Evolutionary conservation across 306 rosid genomes (phyloP).

Genomic region (Canavalia ensiformis): DNA sequence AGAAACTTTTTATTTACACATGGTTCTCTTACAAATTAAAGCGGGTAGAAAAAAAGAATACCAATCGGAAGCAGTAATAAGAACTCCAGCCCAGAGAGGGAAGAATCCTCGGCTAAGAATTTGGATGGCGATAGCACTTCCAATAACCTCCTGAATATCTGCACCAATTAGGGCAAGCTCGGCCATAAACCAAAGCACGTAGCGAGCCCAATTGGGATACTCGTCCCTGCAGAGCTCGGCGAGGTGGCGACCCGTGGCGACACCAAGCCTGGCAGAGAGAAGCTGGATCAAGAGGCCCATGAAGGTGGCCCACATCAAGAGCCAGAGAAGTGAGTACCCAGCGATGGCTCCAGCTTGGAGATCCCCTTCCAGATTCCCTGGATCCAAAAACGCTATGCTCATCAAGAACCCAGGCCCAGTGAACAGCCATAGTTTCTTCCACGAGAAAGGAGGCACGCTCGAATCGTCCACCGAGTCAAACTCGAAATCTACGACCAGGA

Average conservation of each 20-base stretch:
- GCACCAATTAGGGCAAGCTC: conserved; percentile 95
- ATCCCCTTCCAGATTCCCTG: conserved; percentile 92
- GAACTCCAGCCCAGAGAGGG: conserved; percentile 89
- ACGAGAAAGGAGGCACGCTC: conserved; percentile 68
- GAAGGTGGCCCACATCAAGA: conserved; percentile 84
- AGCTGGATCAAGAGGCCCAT: conserved; percentile 88
- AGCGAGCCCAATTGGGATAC: conserved; percentile 78
- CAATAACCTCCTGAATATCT: conserved; percentile 93
- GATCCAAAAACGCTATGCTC: conserved; percentile 96
- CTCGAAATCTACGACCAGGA: conserved; percentile 62
- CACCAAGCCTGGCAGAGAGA: conserved; percentile 74
- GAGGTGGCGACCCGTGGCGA: conserved; percentile 82
- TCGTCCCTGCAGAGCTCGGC: conserved; percentile 90
- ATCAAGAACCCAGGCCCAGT: conserved; percentile 90
- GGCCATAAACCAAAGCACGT: conserved; percentile 84
- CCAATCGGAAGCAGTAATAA: conserved; percentile 92
- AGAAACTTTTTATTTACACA: no score
- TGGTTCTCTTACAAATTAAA: not conserved
- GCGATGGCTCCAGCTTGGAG: conserved; percentile 92
- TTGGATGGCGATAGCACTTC: conserved; percentile 92
- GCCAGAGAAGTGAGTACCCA: conserved; percentile 83
- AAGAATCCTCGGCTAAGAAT: conserved; percentile 77
- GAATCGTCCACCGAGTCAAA: conserved; percentile 56
- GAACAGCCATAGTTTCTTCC: conserved; percentile 85
- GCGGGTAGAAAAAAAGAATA: conserved; percentile 12